Evolutionary conservation across 306 rosid genomes (phyloP), one percentile per base, ranked within the genome.

Genomic region (Ochetophila trinervis): DNA sequence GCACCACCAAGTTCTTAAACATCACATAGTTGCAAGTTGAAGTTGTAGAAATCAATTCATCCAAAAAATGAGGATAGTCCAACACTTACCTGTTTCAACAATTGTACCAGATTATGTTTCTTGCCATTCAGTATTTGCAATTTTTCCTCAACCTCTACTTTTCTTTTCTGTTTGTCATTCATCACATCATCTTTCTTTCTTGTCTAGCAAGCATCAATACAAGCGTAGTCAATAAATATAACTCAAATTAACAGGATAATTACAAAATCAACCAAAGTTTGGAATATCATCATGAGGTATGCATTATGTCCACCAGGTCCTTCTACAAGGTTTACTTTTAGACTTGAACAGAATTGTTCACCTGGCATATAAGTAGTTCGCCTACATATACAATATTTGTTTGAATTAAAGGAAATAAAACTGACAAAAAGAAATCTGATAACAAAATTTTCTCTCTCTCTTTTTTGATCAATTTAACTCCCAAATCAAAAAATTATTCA

Each of bases 71-170:
- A 32, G 5, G 1, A 19, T 16, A 17, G 13, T 18, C 22, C 60
- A 13, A 15, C 20, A n/a, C 36, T 69, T 66, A 94, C 99, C 97
- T 94, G 97, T 77, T 94, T 94, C 75, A 94, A 81, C 56, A 80
- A 85, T 51, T 74, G 82, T n/a, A 94, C 99, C 27, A 90, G 81
- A 67, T 74, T 86, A 73, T 94, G 99, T 67, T 90, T 94, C 75
- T 85, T 88, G 6, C 74, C 85, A 73, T 86, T 88, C 89, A 94
- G 73, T 63, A 85, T 85, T 42, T 86, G 68, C 69, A 94, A 68
- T 80, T 86, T 90, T 51, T 81, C 91, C 79, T 86, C 88, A 18
- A 94, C 87, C 70, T 88, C 97, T 65, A 61, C 83, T 76, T 82
- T 90, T 83, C 99, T 81, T 37, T 86, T 83, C 74, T 55, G 78